These are phyloP conservation scores for Lolium perenne DNA, from an alignment of 176 grass and related monocot species.

Conservation along the genomic window DNA sequence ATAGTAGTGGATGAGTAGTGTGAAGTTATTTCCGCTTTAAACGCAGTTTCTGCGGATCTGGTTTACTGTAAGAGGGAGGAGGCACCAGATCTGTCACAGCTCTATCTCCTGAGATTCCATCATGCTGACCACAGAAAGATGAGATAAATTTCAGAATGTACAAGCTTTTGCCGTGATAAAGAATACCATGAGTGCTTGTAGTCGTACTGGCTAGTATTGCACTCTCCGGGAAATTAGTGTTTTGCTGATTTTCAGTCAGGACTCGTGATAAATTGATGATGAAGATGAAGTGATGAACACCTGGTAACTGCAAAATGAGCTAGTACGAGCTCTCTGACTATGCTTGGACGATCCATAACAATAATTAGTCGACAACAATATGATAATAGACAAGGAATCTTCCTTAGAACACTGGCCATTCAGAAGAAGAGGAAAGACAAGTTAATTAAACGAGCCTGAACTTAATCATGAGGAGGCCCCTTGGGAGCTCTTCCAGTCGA, in stretches of 20 bases:
- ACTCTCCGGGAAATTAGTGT: not conserved
- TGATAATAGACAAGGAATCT: not conserved
- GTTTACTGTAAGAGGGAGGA: slow-evolving; percentile 3
- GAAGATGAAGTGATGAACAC: not conserved
- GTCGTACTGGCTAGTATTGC: not conserved
- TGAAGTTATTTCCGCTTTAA: not conserved
- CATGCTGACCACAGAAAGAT: not conserved
- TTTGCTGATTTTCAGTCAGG: not conserved
- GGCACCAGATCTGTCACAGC: not conserved
- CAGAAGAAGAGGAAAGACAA: not conserved
- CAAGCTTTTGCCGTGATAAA: not conserved
- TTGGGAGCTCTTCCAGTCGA: no score
- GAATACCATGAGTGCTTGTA: not conserved
- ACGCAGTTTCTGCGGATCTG: not conserved
- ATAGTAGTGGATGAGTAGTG: not conserved
- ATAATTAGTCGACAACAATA: not conserved
- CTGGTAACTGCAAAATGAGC: not conserved
- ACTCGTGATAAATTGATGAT: not conserved
- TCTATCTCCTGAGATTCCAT: not conserved
- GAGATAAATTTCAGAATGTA: not conserved
- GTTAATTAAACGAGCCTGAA: not conserved
- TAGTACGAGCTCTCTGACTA: not conserved
- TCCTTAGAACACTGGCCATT: not conserved
- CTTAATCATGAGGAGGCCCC: no score
- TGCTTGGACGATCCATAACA: not conserved